Percentiles rank a stretch among this genome's conserved stretches.
These are phyloP conservation scores for Turnera subulata DNA, from an alignment of 345 rosid genomes.

Conservation along the genomic window DNA sequence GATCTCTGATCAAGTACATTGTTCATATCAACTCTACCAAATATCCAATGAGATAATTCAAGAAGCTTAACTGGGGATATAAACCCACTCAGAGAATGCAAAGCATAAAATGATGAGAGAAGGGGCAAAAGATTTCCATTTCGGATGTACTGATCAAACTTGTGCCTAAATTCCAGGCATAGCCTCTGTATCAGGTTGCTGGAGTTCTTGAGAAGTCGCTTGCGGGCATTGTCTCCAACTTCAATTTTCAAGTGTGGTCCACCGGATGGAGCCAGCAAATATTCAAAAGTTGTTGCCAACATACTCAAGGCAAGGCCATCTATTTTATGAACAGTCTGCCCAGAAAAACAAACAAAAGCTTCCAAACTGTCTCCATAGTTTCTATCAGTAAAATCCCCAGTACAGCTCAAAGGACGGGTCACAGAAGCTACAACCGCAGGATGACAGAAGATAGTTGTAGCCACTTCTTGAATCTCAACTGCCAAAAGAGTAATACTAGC, in stretches of 20 bases:
- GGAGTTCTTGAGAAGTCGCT: conserved; percentile 42
- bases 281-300: conserved; percentile 46
- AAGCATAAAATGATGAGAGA: conserved; percentile 48
- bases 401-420: conserved; percentile 42
- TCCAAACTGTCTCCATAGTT: conserved; percentile 34
- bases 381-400: conserved; percentile 28
- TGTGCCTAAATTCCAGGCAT: conserved; percentile 34
- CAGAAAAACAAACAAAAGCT: conserved; percentile 35
- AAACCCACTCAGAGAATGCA: conserved; percentile 50
- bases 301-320: conserved; percentile 57
- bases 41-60: conserved; percentile 50
- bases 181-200: conserved; percentile 42
- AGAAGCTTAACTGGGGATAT: conserved; percentile 74
- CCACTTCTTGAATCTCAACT: conserved; percentile 45
- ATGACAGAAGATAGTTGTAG: conserved; percentile 54
- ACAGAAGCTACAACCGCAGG: conserved; percentile 49
- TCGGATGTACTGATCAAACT: conserved; percentile 45
- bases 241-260: conserved; percentile 20
- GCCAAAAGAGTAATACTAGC: conserved; percentile 22
- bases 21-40: conserved; percentile 38
- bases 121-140: conserved; percentile 39
- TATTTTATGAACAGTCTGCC: conserved; percentile 41
- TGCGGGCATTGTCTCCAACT: conserved; percentile 24
- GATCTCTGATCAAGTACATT: conserved; percentile 24
- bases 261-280: conserved; percentile 35